A percentile compares a stretch with the other conserved stretches of the same genome.
phyloP scores from a whole-genome alignment of 495 filamentous ascomycete genomes.

The Trichoderma gamsii region DNA sequence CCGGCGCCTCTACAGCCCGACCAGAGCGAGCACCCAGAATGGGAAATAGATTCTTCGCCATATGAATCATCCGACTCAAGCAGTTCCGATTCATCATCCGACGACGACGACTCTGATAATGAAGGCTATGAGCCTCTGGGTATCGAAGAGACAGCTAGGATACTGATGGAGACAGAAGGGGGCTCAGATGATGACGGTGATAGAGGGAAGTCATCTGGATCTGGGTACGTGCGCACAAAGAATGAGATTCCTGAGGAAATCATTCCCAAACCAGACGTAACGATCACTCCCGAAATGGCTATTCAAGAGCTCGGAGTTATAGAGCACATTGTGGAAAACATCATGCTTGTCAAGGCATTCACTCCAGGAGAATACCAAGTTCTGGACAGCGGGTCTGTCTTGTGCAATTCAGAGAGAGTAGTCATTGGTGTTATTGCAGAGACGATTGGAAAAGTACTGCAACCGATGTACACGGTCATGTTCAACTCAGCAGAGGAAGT shows the following conservation, averaged over 20 bases:
- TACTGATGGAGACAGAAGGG: constrained; percentile 69
- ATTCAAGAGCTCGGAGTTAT: constrained; percentile 68
- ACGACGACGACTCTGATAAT: constrained; percentile 60
- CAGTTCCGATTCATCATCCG: constrained; percentile 49
- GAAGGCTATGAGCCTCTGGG: constrained; percentile 66
- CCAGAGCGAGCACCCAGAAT: constrained; percentile 34
- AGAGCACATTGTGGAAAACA: constrained; percentile 66
- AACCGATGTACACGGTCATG: constrained; percentile 72
- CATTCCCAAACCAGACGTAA: constrained; percentile 66
- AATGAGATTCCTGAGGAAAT: constrained; percentile 66
- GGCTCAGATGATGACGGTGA: constrained; percentile 65
- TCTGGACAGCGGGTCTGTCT: constrained; percentile 71
- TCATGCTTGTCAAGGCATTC: constrained; percentile 72
- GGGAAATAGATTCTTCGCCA: constrained; percentile 60
- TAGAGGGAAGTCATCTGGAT: constrained; percentile 41
- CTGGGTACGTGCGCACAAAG: constrained; percentile 56
- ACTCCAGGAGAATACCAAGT: constrained; percentile 75
- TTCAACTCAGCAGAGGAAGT: constrained; percentile 64
- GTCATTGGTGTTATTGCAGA: constrained; percentile 77
- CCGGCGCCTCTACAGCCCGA: not conserved
- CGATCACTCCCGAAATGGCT: constrained; percentile 65
- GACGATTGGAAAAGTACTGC: constrained; percentile 71
- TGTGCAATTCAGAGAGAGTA: constrained; percentile 69
- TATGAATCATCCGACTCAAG: constrained; percentile 44
- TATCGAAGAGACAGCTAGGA: constrained; percentile 68